Base-by-base conservation (phyloP, 2,329 filamentous ascomycete genomes). In the Aspergillus glaucus region DNA sequence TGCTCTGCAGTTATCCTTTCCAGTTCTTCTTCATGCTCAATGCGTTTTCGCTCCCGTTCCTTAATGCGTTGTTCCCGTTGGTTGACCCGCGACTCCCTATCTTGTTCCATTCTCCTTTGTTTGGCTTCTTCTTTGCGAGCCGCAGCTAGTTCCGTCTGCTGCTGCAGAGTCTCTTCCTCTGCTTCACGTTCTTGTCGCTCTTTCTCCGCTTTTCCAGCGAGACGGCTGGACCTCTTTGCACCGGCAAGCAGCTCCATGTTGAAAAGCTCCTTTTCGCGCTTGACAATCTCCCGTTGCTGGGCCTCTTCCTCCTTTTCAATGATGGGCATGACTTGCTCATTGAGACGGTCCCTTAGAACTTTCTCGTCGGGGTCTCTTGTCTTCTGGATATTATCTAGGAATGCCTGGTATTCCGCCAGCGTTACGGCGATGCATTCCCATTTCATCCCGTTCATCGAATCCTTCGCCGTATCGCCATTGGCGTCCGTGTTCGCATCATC, bases 391-490 rank as follows among this genome's bases (percentile, higher is more conserved):
- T 78, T 80, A 5, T 80, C 75, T 47, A 96, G 67, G 50, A 96
- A 86, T 1, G 74, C 69, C 46, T 80, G 81, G 54, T 95, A 88
- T 46, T 98, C 88, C 15, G 84, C 75, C 17, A 95, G 72, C 0
- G 85, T 88, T 47, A 95, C 80, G 36, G 90, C 93, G 39, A 98
- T 63, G 62, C 91, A 96, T 65, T 96, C 90, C 92, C 93, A 98
- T 52, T 80, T 87, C 70, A 85, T 86, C 6, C 83, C 85, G 15
- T 84, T 87, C 15, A 92, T 77, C 1, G 84, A 83, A 55, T 88
- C 79, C 50, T 86, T 78, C 55, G 62, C 55, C 8, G 58, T 60
- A 32, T 61, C 61, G 3, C 60, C 58, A 7, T 65, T 56, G 6
- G 53, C 70, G 64, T 49, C 72, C 65, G 55, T 62, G 56, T 55